phyloP scores from a whole-genome alignment of 2,329 filamentous ascomycete species.

The Hymenoscyphus repandus region DNA sequence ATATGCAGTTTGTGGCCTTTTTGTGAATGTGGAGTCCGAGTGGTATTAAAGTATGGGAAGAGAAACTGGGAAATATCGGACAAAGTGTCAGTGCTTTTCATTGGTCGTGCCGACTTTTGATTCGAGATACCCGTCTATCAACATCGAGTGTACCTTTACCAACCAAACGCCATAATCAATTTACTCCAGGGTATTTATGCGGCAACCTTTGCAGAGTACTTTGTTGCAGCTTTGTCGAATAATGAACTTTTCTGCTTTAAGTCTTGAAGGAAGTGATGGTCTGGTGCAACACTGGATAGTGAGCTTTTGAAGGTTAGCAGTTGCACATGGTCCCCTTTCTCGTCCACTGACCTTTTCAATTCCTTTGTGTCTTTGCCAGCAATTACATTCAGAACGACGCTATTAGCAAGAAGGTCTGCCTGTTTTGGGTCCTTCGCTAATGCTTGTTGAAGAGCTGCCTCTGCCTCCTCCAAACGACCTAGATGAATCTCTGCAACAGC shows the following conservation, averaged over 20 bases:
- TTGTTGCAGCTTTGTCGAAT: constrained; percentile 80
- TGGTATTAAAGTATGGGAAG: constrained; percentile 11
- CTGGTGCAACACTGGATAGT: constrained; percentile 53
- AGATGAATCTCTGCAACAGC: constrained; percentile 89
- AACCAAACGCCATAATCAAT: constrained; percentile 20
- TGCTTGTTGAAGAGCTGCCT: constrained; percentile 78
- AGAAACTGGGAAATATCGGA: too few relatives aligned
- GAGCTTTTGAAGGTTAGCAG: constrained; percentile 35
- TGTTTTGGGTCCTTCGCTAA: constrained; percentile 67
- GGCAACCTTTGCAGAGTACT: constrained; percentile 76
- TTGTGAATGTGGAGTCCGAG: constrained; percentile 7
- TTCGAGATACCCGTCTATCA: constrained; percentile 11
- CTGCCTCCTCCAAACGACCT: constrained; percentile 81
- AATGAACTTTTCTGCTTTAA: constrained; percentile 78
- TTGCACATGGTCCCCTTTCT: not conserved
- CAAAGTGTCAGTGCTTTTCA: not conserved
- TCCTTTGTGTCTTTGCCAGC: constrained; percentile 66
- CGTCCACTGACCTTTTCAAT: constrained; percentile 52
- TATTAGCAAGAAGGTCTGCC: constrained; percentile 74
- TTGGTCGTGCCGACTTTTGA: constrained; percentile 5
- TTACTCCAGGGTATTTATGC: constrained; percentile 21
- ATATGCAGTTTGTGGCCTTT: constrained; percentile 16
- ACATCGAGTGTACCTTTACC: constrained; percentile 10
- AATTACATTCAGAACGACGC: constrained; percentile 72
- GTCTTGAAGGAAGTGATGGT: constrained; percentile 69